These are phyloP conservation scores for Candida labiduridarum DNA, from an alignment of 1,139 yeast species.

Conservation along the genomic window DNA sequence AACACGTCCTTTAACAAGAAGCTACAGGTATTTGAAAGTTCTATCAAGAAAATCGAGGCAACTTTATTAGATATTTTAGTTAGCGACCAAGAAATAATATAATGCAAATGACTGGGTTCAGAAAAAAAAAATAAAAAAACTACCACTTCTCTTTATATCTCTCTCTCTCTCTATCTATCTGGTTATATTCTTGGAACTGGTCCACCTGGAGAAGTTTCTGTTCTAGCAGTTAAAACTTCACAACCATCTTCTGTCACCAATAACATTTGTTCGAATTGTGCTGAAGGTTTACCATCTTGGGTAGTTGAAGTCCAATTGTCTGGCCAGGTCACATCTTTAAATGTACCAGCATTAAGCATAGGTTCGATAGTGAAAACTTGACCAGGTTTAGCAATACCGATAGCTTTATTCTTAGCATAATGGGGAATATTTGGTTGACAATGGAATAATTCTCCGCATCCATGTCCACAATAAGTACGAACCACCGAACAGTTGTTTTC, in stretches of 20 bases:
- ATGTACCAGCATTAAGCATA: slow-evolving; percentile 89
- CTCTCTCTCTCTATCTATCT: background rate
- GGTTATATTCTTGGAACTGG: slow-evolving; percentile 57
- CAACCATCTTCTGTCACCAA: slow-evolving; percentile 92
- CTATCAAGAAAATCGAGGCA: slow-evolving; percentile 28
- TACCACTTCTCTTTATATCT: too few species aligned
- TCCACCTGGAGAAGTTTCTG: slow-evolving; percentile 84
- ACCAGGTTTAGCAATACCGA: slow-evolving; percentile 94
- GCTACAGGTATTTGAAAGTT: slow-evolving; percentile 27
- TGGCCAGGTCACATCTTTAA: slow-evolving; percentile 88
- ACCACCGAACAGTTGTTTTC: slow-evolving; percentile 84
- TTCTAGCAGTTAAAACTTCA: slow-evolving; percentile 86
- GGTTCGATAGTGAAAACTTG: slow-evolving; percentile 98
- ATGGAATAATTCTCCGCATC: slow-evolving; percentile 86
- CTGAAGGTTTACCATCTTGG: slow-evolving; percentile 83
- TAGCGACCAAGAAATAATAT: slow-evolving; percentile 21
- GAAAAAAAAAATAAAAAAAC: too few species aligned
- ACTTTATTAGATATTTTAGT: slow-evolving; percentile 29
- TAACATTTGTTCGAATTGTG: slow-evolving; percentile 94
- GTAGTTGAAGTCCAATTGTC: slow-evolving; percentile 97
- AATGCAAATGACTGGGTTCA: background rate
- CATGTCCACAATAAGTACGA: slow-evolving; percentile 93
- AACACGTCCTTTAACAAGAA: slow-evolving; percentile 23
- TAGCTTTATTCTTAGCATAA: slow-evolving; percentile 88
- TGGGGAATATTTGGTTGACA: slow-evolving; percentile 94